Evolutionary conservation across 306 rosid genomes (phyloP), one percentile per base, ranked within the genome.

Genomic region (Cyamopsis tetragonoloba): DNA sequence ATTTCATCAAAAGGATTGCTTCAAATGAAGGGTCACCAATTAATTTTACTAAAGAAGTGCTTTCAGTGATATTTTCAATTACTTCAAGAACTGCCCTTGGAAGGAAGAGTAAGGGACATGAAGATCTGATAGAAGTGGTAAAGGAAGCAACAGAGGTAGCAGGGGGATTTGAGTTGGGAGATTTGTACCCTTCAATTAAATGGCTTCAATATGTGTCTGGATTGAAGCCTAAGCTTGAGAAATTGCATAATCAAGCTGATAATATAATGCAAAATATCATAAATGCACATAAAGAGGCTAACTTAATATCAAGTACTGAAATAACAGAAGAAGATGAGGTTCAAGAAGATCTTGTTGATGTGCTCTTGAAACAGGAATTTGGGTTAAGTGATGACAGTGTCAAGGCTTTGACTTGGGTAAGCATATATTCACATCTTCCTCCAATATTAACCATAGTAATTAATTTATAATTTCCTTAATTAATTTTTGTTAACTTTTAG

Each of bases 151-250:
- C 11, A 0, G 10, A n/a, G 10, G 18, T 7, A 17, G 73, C 70
- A 1, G 65, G 41, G 10, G 86, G 86, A 5, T 85, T 85, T 41
- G 17, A 41, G 39, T 9, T 81, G 22, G 82, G 31, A 17, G 79
- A 81, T 76, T 15, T 81, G 51, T 85, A 46, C 24, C 86, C 86
- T 73, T 85, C 85, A 12, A 38, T 12, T 7, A 66, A 42, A 11
- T 42, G 67, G 55, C 81, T 85, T 79, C 66, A 69, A 17, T 4
- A 18, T 3, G 0, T 84, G 2, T 53, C 77, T 9, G 74, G 81
- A 0, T 4, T 68, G 60, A 73, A 28, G 63, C 38, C 50, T 6
- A 68, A 68, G 70, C 74, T 83, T 61, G 85, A 83, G 70, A 74
- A 15, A 55, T 47, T 66, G 18, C 78, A 66, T 0, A n/a, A 53